Evolutionary conservation across 257 asterid genomes (phyloP).

Genomic region (Verbascum thapsus): DNA sequence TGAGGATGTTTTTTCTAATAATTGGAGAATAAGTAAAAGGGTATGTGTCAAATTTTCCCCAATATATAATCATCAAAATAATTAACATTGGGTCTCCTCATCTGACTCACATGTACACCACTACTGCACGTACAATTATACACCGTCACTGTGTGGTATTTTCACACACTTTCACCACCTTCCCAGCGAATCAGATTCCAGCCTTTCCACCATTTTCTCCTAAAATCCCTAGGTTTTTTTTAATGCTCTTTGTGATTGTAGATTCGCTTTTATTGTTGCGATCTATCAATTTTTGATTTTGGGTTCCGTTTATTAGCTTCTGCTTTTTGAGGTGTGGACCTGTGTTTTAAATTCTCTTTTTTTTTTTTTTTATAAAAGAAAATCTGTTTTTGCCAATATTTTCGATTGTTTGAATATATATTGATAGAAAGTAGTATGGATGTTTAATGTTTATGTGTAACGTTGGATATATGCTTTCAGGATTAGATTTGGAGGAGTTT

Average conservation of each 20-base stretch:
- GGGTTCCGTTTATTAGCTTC: conserved; percentile 23
- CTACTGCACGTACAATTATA: conserved; percentile 23
- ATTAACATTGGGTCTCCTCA: too few relatives aligned
- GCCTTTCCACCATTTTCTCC: conserved; percentile 20
- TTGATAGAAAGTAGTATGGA: neutral
- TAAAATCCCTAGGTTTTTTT: neutral
- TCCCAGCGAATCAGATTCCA: conserved; percentile 52
- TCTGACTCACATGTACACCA: conserved; percentile 23
- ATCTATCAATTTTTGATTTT: conserved; percentile 27
- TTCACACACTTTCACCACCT: conserved; percentile 25
- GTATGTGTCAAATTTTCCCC: too few relatives aligned
- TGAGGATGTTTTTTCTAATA: too few relatives aligned
- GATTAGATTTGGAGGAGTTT: conserved; percentile 26
- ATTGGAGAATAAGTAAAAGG: too few relatives aligned
- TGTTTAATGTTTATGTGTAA: neutral
- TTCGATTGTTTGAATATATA: neutral
- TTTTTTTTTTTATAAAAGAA: too few relatives aligned
- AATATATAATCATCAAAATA: too few relatives aligned
- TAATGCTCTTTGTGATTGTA: neutral
- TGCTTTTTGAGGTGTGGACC: conserved; percentile 42
- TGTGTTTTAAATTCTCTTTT: neutral
- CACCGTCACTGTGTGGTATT: conserved; percentile 28
- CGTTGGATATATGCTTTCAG: conserved; percentile 28
- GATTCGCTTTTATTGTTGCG: conserved; percentile 25
- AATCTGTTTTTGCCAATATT: neutral